Conservation (phyloP, 2,329 filamentous ascomycete genomes). For the Diaporthe vaccinii region DNA sequence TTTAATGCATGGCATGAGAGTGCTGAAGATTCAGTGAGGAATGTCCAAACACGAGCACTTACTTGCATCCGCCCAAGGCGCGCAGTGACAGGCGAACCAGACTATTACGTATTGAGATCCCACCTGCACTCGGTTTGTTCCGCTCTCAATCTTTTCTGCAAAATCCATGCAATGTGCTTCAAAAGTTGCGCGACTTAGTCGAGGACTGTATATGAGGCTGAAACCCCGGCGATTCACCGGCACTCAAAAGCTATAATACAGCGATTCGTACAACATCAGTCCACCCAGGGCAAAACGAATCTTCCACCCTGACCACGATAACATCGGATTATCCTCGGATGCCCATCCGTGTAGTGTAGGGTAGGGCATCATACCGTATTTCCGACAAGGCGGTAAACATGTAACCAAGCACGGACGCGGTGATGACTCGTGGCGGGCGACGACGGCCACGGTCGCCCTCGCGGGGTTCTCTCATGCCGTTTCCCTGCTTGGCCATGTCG, state of each 20-base stretch:
- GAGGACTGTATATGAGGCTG: neutral
- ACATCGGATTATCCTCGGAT: neutral
- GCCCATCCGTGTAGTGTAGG: neutral
- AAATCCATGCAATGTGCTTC: no score
- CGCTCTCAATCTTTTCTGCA: neutral
- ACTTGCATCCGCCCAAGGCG: neutral
- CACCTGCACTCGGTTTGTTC: neutral
- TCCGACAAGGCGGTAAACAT: slow-evolving; percentile 5
- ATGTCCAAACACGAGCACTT: neutral
- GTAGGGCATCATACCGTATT: neutral
- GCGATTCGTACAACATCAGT: neutral
- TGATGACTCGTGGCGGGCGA: slow-evolving; percentile 4
- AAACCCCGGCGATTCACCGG: neutral
- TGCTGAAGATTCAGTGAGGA: neutral
- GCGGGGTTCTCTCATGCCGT: neutral
- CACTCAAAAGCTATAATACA: no score
- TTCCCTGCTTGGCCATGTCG: no score
- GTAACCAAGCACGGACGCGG: slow-evolving; percentile 19
- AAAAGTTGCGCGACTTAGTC: neutral
- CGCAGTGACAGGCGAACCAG: neutral
- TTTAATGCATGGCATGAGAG: no score
- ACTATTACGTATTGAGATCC: neutral
- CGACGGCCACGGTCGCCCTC: neutral
- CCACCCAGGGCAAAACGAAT: neutral
- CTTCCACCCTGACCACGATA: neutral